These are phyloP conservation scores for Galerina sulciceps DNA, from an alignment of 768 basidiomycete genomes.

Conservation along the genomic window DNA sequence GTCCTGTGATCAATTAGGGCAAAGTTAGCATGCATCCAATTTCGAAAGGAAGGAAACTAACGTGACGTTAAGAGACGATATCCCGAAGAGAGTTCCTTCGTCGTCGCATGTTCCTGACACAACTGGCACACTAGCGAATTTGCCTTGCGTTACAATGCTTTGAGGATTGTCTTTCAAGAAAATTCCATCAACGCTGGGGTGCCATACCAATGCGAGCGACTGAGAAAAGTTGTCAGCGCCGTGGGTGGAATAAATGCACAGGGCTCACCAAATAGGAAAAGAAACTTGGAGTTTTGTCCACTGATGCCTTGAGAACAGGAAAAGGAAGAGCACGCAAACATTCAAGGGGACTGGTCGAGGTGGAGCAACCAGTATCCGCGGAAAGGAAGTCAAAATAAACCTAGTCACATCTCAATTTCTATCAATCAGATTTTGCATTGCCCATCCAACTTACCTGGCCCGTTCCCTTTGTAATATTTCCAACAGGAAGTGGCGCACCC, in stretches of 20 bases:
- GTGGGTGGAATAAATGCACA: neutral
- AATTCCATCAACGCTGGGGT: slow-evolving; percentile 54
- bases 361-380: slow-evolving; percentile 41
- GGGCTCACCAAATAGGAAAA: slow-evolving; percentile 45
- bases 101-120: slow-evolving; percentile 55
- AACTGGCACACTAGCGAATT: slow-evolving; percentile 52
- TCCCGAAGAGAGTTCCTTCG: slow-evolving; percentile 54
- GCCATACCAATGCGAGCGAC: slow-evolving; percentile 48
- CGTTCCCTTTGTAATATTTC: slow-evolving; percentile 39
- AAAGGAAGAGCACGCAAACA: slow-evolving; percentile 48
- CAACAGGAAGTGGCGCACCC: slow-evolving; percentile 50
- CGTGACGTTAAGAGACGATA: slow-evolving; percentile 50
- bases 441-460: slow-evolving; percentile 33
- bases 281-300: slow-evolving; percentile 45
- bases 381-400: slow-evolving; percentile 49
- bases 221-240: slow-evolving; percentile 15
- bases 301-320: slow-evolving; percentile 41
- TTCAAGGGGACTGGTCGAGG: slow-evolving; percentile 42
- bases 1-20: slow-evolving; percentile 12
- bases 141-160: slow-evolving; percentile 43
- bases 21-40: neutral
- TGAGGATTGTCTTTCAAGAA: slow-evolving; percentile 50
- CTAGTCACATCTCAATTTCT: neutral
- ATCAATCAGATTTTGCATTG: neutral
- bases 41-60: slow-evolving; percentile 19